A percentile compares a stretch with the other conserved stretches of the same genome.
Conservation (phyloP, 2,329 filamentous ascomycete species). For the Simplicillium sp. region DNA sequence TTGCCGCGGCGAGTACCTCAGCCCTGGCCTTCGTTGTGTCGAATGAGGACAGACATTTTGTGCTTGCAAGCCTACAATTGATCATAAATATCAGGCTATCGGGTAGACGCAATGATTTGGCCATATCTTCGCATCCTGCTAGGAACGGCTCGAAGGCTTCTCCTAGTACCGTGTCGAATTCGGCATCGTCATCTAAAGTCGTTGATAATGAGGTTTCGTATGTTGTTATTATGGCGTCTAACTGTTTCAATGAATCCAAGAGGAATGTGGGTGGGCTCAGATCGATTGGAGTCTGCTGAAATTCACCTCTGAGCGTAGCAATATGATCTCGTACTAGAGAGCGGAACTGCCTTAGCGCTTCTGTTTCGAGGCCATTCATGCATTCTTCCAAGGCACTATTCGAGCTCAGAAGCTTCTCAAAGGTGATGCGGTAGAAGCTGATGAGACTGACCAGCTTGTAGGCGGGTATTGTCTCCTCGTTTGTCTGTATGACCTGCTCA, state of each 20-base stretch:
- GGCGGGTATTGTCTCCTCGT: conserved; percentile 78
- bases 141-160: conserved; percentile 85
- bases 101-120: conserved; percentile 48
- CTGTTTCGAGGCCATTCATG: conserved; percentile 59
- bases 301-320: conserved; percentile 62
- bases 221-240: conserved; percentile 72
- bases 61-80: conserved; percentile 59
- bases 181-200: conserved; percentile 47
- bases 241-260: conserved; percentile 66
- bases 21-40: conserved; percentile 53
- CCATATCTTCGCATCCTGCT: conserved; percentile 60
- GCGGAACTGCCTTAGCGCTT: conserved; percentile 75
- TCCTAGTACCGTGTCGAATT: conserved; percentile 65
- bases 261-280: conserved; percentile 74
- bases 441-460: conserved; percentile 88
- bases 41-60: conserved; percentile 45
- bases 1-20: conserved; percentile 43
- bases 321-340: conserved; percentile 73
- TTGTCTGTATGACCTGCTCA: conserved; percentile 85
- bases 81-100: conserved; percentile 59
- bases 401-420: conserved; percentile 65
- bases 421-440: conserved; percentile 81
- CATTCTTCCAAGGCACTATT: conserved; percentile 61
- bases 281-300: conserved; percentile 61
- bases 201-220: conserved; percentile 72